Evolutionary conservation across 129 eudicot genomes (phyloP).

Genomic region (Lactuca saligna): DNA sequence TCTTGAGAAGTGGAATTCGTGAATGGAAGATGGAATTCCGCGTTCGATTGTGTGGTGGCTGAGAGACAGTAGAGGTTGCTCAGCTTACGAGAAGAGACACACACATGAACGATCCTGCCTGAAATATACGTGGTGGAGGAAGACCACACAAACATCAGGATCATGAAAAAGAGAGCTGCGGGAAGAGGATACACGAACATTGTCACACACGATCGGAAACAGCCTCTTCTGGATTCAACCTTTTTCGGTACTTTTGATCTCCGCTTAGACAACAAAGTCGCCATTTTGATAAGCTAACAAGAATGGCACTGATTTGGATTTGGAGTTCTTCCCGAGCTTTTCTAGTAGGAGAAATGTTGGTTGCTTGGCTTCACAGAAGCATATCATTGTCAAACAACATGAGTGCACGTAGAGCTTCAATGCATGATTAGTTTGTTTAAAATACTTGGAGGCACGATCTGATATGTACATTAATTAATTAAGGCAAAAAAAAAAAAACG

Average conservation of each 20-base stretch:
- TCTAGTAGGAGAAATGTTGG: slow-evolving; percentile 35
- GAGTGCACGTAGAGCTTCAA: slow-evolving; percentile 47
- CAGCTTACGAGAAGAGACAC: slow-evolving; percentile 79
- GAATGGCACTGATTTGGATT: neutral
- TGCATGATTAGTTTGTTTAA: slow-evolving; percentile 25
- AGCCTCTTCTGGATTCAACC: slow-evolving; percentile 28
- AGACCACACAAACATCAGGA: slow-evolving; percentile 66
- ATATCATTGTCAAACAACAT: slow-evolving; percentile 31
- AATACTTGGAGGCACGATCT: slow-evolving; percentile 43
- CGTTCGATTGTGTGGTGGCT: slow-evolving; percentile 64
- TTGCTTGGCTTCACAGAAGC: slow-evolving; percentile 11
- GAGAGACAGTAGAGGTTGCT: slow-evolving; percentile 73
- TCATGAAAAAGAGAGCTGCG: slow-evolving; percentile 50
- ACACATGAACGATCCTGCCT: slow-evolving; percentile 70
- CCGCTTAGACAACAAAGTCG: slow-evolving; percentile 52
- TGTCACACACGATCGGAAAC: slow-evolving; percentile 35
- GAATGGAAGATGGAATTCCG: slow-evolving; percentile 37
- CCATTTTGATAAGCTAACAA: slow-evolving; percentile 32
- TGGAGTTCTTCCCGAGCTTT: slow-evolving; percentile 28
- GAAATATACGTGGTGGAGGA: slow-evolving; percentile 69
- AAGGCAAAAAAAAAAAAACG: neutral
- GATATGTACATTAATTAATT: slow-evolving; percentile 12
- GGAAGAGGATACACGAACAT: slow-evolving; percentile 55
- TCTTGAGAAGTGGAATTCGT: slow-evolving; percentile 35
- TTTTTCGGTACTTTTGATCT: slow-evolving; percentile 44